Evolutionary conservation across 305 asterid genomes (phyloP), one percentile per base, ranked within the genome.

Genomic region (Fraxinus dipetala): DNA sequence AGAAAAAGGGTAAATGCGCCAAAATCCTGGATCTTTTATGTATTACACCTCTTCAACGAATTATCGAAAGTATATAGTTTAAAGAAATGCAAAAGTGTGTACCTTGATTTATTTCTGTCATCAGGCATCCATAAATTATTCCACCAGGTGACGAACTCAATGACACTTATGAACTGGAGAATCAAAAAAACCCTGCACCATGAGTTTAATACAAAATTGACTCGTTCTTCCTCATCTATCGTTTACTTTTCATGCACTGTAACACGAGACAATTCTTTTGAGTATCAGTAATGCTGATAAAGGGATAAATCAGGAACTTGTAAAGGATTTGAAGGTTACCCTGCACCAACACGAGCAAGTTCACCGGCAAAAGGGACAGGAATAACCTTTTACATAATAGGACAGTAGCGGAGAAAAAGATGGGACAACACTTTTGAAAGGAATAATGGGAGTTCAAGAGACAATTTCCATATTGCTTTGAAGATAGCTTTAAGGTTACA

Each of bases 141-240:
- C 97, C 97, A 94, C 99, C 98, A 94, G 1, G 97, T 93, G 76
- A 95, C 93, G 54, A 94, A 95, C 83, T 93, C 97, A 61, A 93
- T 94, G 59, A 94, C 95, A 72, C 99, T 95, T 75, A 93, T 84
- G 32, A 95, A 93, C 92, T 95, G 98, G 45, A 95, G 98, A 86
- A 92, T 83, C 72, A 94, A 87, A 84, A 94, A 95, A 28, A 93
- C 82, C 85, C 97, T 94, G 93, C 88, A 87, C 18, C 76, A 80
- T 77, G 35, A 31, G 43, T 67, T 72, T 75, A 48, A 13, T 14
- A 14, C 20, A 51, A 51, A 51, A 51, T 51, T 16, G 22, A 51
- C 22, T 51, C 9, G 0, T 16, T 51, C 61, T 51, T 51, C 61
- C n/a, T 51, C 61, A 51, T 51, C 24, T 16, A 5, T 51, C 0